Conservation (phyloP, 1,284 basidiomycete genomes). For the Coriolopsis trogii region DNA sequence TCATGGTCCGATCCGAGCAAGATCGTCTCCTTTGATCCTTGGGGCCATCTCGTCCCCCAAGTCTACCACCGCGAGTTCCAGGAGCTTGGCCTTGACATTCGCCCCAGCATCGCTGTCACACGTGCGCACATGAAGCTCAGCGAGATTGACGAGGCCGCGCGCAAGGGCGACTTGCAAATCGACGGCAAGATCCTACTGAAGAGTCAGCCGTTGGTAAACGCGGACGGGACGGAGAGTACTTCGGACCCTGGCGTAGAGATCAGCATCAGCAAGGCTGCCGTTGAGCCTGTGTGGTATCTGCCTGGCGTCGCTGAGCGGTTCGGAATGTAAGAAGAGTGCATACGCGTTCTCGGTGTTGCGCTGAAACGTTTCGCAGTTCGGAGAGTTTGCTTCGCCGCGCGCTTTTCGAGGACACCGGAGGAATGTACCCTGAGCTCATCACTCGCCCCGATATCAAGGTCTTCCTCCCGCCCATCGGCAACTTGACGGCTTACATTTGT, state of each 20-base stretch:
- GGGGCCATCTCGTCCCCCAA: slow-evolving; percentile 88
- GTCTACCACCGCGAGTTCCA: slow-evolving; percentile 75
- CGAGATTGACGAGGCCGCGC: slow-evolving; percentile 85
- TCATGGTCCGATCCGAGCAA: slow-evolving; percentile 82
- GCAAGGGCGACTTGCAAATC: slow-evolving; percentile 73
- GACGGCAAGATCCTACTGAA: slow-evolving; percentile 86
- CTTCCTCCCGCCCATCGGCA: slow-evolving; percentile 94
- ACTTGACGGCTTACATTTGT: slow-evolving; percentile 94
- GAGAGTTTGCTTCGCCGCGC: slow-evolving; percentile 86
- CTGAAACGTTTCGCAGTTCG: slow-evolving; percentile 48
- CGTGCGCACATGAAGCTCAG: slow-evolving; percentile 88
- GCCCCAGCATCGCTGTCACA: slow-evolving; percentile 93
- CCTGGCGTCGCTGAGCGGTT: slow-evolving; percentile 93
- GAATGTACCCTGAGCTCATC: slow-evolving; percentile 96
- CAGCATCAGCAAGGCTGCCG: slow-evolving; percentile 84
- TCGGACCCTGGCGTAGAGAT: slow-evolving; percentile 87
- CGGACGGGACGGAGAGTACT: slow-evolving; percentile 60
- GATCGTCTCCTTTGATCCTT: slow-evolving; percentile 96
- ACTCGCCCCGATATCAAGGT: slow-evolving; percentile 95
- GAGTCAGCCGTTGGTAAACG: slow-evolving; percentile 59
- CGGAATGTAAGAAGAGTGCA: slow-evolving; percentile 66
- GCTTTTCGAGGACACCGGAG: slow-evolving; percentile 93
- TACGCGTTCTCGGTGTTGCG: neutral
- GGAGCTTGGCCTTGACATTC: slow-evolving; percentile 69
- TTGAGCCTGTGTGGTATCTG: slow-evolving; percentile 94